Evolutionary conservation across 2,329 filamentous ascomycete genomes (phyloP), one percentile per base, ranked within the genome.

Genomic region (Pseudodiploospora longispora): DNA sequence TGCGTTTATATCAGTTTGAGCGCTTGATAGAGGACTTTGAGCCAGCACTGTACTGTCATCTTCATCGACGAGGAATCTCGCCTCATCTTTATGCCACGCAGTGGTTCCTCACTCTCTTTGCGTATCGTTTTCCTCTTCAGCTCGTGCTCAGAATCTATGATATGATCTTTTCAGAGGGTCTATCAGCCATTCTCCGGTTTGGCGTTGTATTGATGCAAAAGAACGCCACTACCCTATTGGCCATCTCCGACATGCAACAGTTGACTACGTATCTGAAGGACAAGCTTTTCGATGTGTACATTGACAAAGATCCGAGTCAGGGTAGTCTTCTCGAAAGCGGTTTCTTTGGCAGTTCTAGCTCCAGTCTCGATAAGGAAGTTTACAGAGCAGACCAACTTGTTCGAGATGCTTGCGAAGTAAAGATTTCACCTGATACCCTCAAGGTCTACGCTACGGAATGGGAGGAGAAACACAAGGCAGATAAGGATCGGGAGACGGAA

Each of bases 61-160:
- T 98, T 44, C 86, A 87, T 58, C 83, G 93, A 47, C 81, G 86
- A 44, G 83, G 87, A 52, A 93, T 98, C 43, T 85, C 85, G 6
- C 85, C 93, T 1, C 88, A 95, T 59, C 75, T 98, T 6, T 98
- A 98, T 61, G 93, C 93, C 37, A 98, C 93, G 0, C 93, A 98
- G 64, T 98, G 93, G 93, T 98, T 98, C 66, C 76, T 98, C 40
- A 98, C 93, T 0, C 75, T 98, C n/a, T 98, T 98, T 60, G 89
- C 91, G 30, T 98, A 98, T 64, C 86, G 94, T 36, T 98, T 98
- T 64, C 93, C 93, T 6, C 75, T 98, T 6, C 93, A 98, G 60
- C 80, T 98, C 7, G 93, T 98, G 6, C 82, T 98, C 46, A 86
- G 93, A 30, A 94, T 98, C 41, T 98, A 97, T 65, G 93, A 98